A percentile compares a stretch with the other conserved stretches of the same genome.
Evolutionary conservation across 495 filamentous ascomycete species (phyloP).

Genomic region (Neurospora africana): DNA sequence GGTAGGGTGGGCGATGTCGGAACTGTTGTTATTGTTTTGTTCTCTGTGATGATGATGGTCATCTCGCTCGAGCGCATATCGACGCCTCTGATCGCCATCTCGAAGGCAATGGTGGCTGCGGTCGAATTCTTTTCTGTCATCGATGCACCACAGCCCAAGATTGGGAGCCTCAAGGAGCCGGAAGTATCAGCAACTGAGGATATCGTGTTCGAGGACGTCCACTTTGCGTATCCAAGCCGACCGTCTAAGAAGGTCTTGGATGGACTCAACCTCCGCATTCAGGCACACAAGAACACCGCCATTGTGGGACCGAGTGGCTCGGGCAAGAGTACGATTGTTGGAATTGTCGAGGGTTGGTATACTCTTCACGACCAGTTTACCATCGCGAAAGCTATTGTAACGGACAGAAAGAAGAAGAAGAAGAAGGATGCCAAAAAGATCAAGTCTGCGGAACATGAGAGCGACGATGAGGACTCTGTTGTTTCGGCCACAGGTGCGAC

Average conservation of each 20-base stretch:
- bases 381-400: constrained; percentile 37
- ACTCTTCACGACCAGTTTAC: constrained; percentile 47
- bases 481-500: constrained; percentile 5
- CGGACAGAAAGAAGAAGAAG: constrained; percentile 32
- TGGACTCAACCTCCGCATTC: constrained; percentile 45
- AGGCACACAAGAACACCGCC: constrained; percentile 77
- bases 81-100: constrained; percentile 38
- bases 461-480: constrained; percentile 19
- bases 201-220: constrained; percentile 49
- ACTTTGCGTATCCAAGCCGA: constrained; percentile 60
- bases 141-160: constrained; percentile 40
- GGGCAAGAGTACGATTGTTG: constrained; percentile 87
- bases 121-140: constrained; percentile 48
- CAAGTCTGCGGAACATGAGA: constrained; percentile 8
- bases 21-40: constrained; percentile 41
- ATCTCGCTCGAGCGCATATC: constrained; percentile 41
- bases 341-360: constrained; percentile 88
- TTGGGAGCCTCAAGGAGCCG: constrained; percentile 31
- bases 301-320: constrained; percentile 77
- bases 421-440: constrained; percentile 28
- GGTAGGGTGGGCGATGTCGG: constrained; percentile 32
- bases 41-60: constrained; percentile 47
- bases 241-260: constrained; percentile 51
- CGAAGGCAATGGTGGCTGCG: constrained; percentile 45
- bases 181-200: constrained; percentile 40